phyloP scores from a whole-genome alignment of 2,329 filamentous ascomycete species.

The Ophiocordyceps robertsii region DNA sequence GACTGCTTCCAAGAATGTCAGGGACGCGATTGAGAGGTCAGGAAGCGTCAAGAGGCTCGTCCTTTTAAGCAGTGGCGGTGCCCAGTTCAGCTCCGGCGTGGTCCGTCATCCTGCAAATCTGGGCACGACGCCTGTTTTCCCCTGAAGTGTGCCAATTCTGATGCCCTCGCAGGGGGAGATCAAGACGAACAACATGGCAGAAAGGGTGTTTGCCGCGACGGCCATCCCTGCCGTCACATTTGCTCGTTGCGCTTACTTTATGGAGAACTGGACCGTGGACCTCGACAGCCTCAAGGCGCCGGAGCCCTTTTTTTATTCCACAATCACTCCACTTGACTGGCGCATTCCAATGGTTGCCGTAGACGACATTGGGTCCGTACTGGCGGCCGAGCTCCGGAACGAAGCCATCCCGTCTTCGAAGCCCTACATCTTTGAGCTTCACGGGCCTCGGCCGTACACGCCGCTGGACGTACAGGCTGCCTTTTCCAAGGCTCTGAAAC shows the following conservation, averaged over 20 bases:
- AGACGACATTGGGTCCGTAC: conserved; percentile 9
- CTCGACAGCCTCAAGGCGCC: conserved; percentile 12
- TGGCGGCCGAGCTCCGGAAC: conserved; percentile 13
- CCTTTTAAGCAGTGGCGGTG: conserved; percentile 17
- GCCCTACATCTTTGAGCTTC: conserved; percentile 17
- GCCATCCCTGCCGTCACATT: conserved; percentile 14
- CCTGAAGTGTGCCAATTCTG: too few species aligned
- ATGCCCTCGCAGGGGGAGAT: conserved; percentile 18
- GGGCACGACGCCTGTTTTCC: too few species aligned
- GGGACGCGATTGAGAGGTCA: conserved; percentile 11
- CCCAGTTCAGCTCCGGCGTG: conserved; percentile 17
- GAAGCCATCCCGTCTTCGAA: conserved; percentile 5
- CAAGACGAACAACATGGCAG: conserved; percentile 19
- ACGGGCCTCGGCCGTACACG: conserved; percentile 15
- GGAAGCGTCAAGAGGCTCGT: conserved; percentile 15
- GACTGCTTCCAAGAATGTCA: conserved; percentile 14
- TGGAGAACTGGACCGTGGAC: conserved; percentile 22
- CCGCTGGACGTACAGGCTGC: conserved; percentile 15
- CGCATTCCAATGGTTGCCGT: conserved; percentile 18
- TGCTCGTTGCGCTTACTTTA: conserved; percentile 21
- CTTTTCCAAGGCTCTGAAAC: conserved; percentile 13
- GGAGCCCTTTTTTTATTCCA: conserved; percentile 18
- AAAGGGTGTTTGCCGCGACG: conserved; percentile 8
- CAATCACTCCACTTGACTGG: conserved; percentile 18
- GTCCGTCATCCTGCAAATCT: conserved; percentile 13